Percentiles rank a stretch among this genome's conserved stretches.
Evolutionary conservation across 345 rosid species (phyloP).

Genomic region (Eutrema japonicum): DNA sequence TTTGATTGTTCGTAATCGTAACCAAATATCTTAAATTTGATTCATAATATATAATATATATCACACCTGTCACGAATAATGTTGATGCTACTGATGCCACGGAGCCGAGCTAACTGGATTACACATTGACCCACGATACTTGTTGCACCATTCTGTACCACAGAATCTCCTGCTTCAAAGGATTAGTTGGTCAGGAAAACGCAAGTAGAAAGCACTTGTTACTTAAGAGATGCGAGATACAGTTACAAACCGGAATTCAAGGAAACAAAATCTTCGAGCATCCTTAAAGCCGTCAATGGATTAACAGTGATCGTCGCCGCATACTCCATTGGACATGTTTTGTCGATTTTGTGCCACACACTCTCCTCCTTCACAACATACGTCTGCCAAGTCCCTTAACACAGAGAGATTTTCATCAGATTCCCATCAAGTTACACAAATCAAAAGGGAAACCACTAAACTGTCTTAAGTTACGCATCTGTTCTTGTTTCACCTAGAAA

Average conservation of each 20-base stretch:
- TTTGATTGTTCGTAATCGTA: neutral
- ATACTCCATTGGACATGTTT: constrained; percentile 73
- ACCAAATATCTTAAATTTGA: neutral
- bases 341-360: constrained; percentile 81
- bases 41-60: neutral
- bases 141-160: constrained; percentile 94
- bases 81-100: constrained; percentile 72
- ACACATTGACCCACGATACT: constrained; percentile 90
- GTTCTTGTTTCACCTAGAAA: too few species aligned
- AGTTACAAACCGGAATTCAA: constrained; percentile 58
- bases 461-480: too few species aligned
- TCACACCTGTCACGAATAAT: constrained; percentile 79
- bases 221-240: neutral
- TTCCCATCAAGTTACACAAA: neutral
- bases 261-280: constrained; percentile 78
- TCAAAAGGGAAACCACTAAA: too few species aligned
- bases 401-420: constrained; percentile 1
- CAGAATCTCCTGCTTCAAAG: constrained; percentile 62
- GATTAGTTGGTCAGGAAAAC: constrained; percentile 33
- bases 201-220: constrained; percentile 6
- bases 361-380: constrained; percentile 73
- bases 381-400: constrained; percentile 81
- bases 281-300: constrained; percentile 85
- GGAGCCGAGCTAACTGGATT: constrained; percentile 74
- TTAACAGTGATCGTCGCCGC: constrained; percentile 89